phyloP scores from a whole-genome alignment of 2,329 filamentous ascomycete genomes.

The Diaporthe nobilis region DNA sequence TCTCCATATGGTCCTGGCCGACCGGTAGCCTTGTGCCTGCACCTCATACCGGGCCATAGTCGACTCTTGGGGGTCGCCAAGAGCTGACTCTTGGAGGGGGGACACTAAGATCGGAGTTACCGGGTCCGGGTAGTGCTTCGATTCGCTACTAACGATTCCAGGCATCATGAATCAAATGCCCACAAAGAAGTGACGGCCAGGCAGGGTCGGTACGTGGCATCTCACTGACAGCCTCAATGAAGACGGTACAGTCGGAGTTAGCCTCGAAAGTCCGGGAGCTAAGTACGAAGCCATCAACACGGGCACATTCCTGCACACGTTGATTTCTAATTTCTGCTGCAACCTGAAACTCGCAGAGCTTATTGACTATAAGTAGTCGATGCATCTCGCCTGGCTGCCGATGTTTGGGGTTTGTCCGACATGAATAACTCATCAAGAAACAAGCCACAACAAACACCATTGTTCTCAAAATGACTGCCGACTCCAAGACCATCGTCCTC shows the following conservation, averaged over 20 bases:
- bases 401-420: background rate
- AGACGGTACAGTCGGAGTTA: conserved; percentile 6
- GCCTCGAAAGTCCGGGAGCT: conserved; percentile 11
- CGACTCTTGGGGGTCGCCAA: background rate
- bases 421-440: background rate
- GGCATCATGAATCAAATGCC: background rate
- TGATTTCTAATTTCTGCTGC: conserved; percentile 8
- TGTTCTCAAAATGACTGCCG: conserved; percentile 25
- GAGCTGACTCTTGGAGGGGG: background rate
- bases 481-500: conserved; percentile 46
- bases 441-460: background rate
- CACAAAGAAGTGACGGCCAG: background rate
- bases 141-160: background rate
- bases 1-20: background rate
- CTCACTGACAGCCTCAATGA: background rate
- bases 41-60: background rate
- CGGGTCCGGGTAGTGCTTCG: background rate
- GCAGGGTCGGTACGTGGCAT: background rate
- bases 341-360: background rate
- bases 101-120: conserved; percentile 9
- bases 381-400: background rate
- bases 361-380: conserved; percentile 6
- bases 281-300: background rate
- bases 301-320: background rate
- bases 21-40: no score